Evolutionary conservation across 1,284 basidiomycete species (phyloP).

Genomic region (Sparassis latifolia): DNA sequence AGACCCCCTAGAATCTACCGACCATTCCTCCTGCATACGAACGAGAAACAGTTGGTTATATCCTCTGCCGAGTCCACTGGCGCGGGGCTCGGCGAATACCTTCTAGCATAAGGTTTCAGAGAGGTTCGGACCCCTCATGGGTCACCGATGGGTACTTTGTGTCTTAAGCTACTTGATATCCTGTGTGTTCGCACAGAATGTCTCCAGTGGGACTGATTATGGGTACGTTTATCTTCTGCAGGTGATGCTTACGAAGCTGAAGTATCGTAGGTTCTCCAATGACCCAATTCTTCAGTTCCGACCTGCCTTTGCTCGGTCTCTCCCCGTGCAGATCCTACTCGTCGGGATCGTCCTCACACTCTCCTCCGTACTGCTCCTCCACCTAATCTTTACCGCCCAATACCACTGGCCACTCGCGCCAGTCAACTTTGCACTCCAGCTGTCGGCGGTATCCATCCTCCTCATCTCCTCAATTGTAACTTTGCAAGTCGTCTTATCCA

Average conservation of each 20-base stretch:
- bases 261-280: constrained; percentile 18
- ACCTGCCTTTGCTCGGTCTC: constrained; percentile 76
- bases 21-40: no score
- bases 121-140: neutral
- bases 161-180: constrained; percentile 3
- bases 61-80: no score
- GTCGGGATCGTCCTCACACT: constrained; percentile 87
- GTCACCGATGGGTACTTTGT: neutral
- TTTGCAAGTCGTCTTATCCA: constrained; percentile 65
- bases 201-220: constrained; percentile 1
- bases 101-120: no score
- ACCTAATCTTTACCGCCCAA: constrained; percentile 91
- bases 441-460: constrained; percentile 76
- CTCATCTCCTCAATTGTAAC: constrained; percentile 76
- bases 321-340: constrained; percentile 88
- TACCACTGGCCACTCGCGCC: constrained; percentile 94
- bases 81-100: no score
- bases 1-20: no score
- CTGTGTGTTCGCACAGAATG: constrained; percentile 4
- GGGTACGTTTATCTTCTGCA: no score
- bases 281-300: constrained; percentile 78
- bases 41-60: no score
- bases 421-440: constrained; percentile 86
- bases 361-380: constrained; percentile 82
- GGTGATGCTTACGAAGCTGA: no score